Percentiles rank a stretch among this genome's conserved stretches.
phyloP scores from a whole-genome alignment of 371 early-diverging fungal genomes.

The Apophysomyces elegans region DNA sequence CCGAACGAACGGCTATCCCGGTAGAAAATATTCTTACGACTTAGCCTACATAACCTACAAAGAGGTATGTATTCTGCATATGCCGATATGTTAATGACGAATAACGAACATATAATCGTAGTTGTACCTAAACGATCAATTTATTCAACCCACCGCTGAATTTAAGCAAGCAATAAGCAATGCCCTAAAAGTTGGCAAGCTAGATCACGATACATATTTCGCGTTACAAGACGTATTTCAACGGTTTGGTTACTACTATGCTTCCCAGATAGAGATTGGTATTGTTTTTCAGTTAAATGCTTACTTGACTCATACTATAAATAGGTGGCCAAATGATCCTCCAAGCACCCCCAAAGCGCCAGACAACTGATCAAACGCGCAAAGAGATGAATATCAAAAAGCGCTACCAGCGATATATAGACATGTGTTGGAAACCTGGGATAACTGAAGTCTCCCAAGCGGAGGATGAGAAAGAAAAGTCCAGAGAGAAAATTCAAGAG shows the following conservation, averaged over 20 bases:
- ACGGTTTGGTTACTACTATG: background rate
- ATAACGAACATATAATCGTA: background rate
- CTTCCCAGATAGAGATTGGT: background rate
- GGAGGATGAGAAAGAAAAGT: too few relatives aligned
- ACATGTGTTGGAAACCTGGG: too few relatives aligned
- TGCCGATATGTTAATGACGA: background rate
- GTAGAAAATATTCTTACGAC: background rate
- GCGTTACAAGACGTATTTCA: conserved; percentile 6
- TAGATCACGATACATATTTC: background rate
- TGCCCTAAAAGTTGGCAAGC: background rate
- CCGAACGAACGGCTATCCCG: background rate
- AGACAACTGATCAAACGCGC: too few relatives aligned
- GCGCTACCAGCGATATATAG: too few relatives aligned
- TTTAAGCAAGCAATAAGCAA: background rate
- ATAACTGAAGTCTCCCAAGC: too few relatives aligned
- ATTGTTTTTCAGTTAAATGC: background rate
- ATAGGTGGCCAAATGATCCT: background rate
- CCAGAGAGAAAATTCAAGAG: background rate
- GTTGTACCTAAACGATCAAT: background rate
- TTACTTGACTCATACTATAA: background rate
- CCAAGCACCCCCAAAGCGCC: background rate
- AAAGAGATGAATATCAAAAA: too few relatives aligned
- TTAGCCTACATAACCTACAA: background rate
- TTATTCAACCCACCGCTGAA: background rate
- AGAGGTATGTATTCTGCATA: background rate